Evolutionary conservation across 257 asterid species (phyloP).

Genomic region (Ocimum tenuiflorum): DNA sequence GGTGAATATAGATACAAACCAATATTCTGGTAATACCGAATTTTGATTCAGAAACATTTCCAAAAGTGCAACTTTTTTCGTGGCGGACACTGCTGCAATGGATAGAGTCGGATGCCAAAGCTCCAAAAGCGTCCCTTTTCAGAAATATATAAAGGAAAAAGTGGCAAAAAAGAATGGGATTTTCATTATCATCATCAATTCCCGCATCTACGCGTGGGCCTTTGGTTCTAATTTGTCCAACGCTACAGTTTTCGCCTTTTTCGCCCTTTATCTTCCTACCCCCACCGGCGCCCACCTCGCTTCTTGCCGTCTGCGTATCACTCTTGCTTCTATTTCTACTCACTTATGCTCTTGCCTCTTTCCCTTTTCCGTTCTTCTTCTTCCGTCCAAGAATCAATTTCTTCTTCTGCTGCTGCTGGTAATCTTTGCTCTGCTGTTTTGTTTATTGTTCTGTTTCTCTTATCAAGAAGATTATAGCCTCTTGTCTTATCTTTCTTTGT

Average conservation of each 20-base stretch:
- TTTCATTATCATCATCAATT: neutral
- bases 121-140: neutral
- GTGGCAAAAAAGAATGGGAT: constrained; percentile 6
- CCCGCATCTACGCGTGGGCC: constrained; percentile 19
- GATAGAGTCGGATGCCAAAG: neutral
- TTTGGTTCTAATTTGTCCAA: constrained; percentile 23
- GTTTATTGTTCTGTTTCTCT: neutral
- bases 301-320: no score
- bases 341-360: neutral
- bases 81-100: neutral
- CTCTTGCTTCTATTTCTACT: neutral
- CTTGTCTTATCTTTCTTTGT: neutral
- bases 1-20: no score
- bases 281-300: neutral
- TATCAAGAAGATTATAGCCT: neutral
- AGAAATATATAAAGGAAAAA: neutral
- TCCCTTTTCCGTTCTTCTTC: neutral
- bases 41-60: no score
- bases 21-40: no score
- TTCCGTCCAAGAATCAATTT: neutral
- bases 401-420: constrained; percentile 11
- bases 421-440: neutral
- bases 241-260: constrained; percentile 11
- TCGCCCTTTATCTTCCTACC: constrained; percentile 9
- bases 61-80: neutral